Base-by-base conservation (phyloP, 2,329 filamentous ascomycete genomes). In the Septoria petroselini region DNA sequence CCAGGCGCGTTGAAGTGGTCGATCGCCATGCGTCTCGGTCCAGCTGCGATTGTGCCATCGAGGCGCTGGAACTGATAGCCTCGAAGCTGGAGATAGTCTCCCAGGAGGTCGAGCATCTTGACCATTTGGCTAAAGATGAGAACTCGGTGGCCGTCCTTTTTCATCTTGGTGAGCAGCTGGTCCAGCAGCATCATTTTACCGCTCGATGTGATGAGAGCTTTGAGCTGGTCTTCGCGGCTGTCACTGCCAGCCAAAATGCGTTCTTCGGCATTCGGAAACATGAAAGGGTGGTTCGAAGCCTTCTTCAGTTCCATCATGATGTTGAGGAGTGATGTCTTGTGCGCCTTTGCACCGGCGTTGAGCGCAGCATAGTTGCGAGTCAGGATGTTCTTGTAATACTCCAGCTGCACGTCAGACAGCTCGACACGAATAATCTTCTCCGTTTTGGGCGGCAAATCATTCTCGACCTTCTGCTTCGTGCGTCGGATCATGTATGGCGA, bases 221-320 rank as follows among this genome's bases (percentile, higher is more conserved):
- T 93, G 61, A 98, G 81, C 56, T 90, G 83, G 66, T 97, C 93
- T 64, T 97, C 91, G 23, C 91, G 86, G 15, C 87, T 84, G 45
- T 81, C 80, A 62, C 85, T 90, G 11, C 88, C 89, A 29, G 60
- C 66, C 42, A 97, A 72, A 9, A 97, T 88, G 59, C 86, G 88
- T 50, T 95, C 88, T 67, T 98, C 93, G 2, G 90, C 91, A 55
- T 90, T 91, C 2, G 88, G 86, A 62, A 98, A 97, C 85, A 98
- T 94, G 73, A 96, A 95, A 1, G 93, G 91, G 66, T 98, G 93
- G 64, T 98, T 98, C 73, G 91, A 97, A 67, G 93, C 90, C 71
- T 98, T 98, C 76, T 98, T 98, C 64, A 98, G 71, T 70, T 98
- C 93, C 93, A 98, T 98, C 82, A 98, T 96, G 68, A 98, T 93